Evolutionary conservation across 306 rosid genomes (phyloP), one percentile per base, ranked within the genome.

Genomic region (Casuarina equisetifolia): DNA sequence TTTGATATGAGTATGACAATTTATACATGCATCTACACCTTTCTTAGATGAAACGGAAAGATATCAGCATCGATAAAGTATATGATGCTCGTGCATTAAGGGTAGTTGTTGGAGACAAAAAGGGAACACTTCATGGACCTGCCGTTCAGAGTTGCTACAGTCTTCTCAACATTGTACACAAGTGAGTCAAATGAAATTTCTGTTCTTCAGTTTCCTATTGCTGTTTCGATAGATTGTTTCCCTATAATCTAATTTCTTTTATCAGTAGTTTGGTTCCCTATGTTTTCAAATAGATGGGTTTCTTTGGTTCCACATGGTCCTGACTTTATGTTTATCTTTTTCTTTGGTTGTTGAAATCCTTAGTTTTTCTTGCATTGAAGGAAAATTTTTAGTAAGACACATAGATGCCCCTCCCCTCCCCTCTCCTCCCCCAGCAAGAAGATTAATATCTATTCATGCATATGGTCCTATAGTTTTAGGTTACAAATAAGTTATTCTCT

Each of bases 101-200:
- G 88, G 98, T 92, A 75, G 93, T 94, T 73, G 97, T 94, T 72
- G 98, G 98, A 84, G 98, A 94, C 89, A 92, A 92, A 84, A 92
- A 89, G 40, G 98, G 97, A 78, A 88, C 97, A 74, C 89, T 94
- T 68, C 97, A 83, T 52, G 98, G 98, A 70, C 93, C 95, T 61
- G 98, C 98, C 72, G 91, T 94, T 85, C 97, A 88, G 77, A 86
- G 95, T 84, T 94, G 98, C 79, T 94, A 94, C 86, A 94, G 78
- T 82, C 95, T 94, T 81, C 95, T 94, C n/a, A 85, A 89, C 80
- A 92, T 88, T 87, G 86, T 94, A 58, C 97, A 94, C 97, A 94
- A 89, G 97, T 93, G 85, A 76, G 58, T 40, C 45, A 73, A 39
- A 52, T 48, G 79, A 63, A 70, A 73, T 64, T 63, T 43, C 49